These are phyloP conservation scores for Hanseniaspora opuntiae DNA, from an alignment of 805 yeast species.

Conservation along the genomic window DNA sequence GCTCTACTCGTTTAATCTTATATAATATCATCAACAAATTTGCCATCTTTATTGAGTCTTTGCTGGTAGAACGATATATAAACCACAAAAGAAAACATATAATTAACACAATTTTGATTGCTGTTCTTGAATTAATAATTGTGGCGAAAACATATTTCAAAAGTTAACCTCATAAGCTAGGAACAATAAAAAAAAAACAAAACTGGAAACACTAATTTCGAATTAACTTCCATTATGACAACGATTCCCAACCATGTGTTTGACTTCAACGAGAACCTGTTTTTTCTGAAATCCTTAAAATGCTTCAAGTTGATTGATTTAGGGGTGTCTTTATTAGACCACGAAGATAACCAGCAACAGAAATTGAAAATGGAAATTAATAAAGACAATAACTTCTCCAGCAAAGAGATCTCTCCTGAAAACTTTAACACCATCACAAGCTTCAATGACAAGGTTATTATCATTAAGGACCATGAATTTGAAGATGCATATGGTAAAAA, in stretches of 20 bases:
- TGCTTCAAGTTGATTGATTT: background rate
- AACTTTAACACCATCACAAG: background rate
- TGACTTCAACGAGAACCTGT: constrained; percentile 2
- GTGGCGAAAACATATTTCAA: too few relatives aligned
- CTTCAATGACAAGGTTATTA: background rate
- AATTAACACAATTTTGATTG: too few relatives aligned
- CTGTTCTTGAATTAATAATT: too few relatives aligned
- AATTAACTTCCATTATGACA: background rate
- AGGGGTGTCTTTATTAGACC: background rate
- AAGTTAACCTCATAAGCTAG: too few relatives aligned
- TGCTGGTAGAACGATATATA: too few relatives aligned
- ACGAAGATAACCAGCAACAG: background rate
- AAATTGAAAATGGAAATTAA: background rate
- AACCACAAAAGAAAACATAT: too few relatives aligned
- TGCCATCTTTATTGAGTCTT: too few relatives aligned
- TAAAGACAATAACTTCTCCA: background rate
- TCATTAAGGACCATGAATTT: background rate
- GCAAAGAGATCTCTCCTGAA: background rate
- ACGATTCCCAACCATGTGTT: background rate
- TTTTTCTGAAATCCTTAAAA: background rate
- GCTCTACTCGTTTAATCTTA: too few relatives aligned
- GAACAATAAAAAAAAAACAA: too few relatives aligned
- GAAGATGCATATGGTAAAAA: background rate
- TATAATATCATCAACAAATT: too few relatives aligned
- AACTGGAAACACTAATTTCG: too few relatives aligned